Evolutionary conservation across 2,329 filamentous ascomycete species (phyloP), one percentile per base, ranked within the genome.

Genomic region (Chrysosporium queenslandicum): DNA sequence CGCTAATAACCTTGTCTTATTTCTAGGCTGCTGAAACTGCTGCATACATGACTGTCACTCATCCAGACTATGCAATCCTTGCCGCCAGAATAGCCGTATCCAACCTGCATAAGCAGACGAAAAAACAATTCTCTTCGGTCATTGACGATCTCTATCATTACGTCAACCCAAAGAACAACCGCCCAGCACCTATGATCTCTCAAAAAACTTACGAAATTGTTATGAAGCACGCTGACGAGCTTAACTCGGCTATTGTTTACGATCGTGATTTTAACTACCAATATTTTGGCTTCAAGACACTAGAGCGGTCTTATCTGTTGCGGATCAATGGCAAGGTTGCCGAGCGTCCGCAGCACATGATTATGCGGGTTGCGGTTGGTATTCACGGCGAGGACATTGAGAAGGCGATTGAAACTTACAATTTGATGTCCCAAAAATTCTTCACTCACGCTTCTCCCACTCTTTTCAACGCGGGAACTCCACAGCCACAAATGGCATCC

Each of bases 261-360:
- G 92, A 98, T 75, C 86, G 92, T 62, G 92, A 98, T 70, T 98
- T 98, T 80, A 96, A 97, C 80, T 98, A 98, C 77, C 92, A 98
- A 76, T 98, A 94, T 76, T 98, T 98, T 65, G 92, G 92, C 59
- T 98, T 98, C 83, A 98, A 98, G 81, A 98, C 92, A 6, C 77
- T 98, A 36, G 92, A 98, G 77, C 85, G 92, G 56, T 98, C 92
- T 66, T 98, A 98, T 67, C 84, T 98, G 49, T 83, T 98, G 61
- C 90, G 94, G 68, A 86, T 97, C 60, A 81, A 96, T 64, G 90
- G 89, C 68, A 94, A 96, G 75, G 88, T 97, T 66, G 91, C 90
- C 49, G 92, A 98, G 77, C 83, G 92, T 64, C 92, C 92, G 41
- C 92, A 98, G 74, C 92, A 98, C 76, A 92, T 98, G 89, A 91